Percentiles rank a stretch among this genome's conserved stretches.
These are phyloP conservation scores for Smittium mucronatum DNA, from an alignment of 371 early-diverging fungal species.

Conservation along the genomic window DNA sequence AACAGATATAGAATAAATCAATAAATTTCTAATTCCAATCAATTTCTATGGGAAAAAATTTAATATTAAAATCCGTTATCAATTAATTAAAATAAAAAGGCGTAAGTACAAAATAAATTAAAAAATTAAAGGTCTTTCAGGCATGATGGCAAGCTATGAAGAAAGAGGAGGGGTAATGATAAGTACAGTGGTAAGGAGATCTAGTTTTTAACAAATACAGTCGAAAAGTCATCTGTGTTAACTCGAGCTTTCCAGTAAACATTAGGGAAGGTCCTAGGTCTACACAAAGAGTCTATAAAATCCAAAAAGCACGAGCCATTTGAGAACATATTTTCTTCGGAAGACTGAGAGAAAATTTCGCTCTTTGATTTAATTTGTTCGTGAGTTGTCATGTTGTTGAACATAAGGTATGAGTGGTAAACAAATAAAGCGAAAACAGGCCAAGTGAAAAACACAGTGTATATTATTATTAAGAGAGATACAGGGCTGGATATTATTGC, in stretches of 20 bases:
- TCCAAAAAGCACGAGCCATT: slow-evolving; percentile 25
- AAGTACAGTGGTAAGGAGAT: not conserved
- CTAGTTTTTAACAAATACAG: slow-evolving; percentile 4
- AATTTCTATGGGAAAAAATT: no score
- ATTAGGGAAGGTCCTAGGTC: slow-evolving; percentile 21
- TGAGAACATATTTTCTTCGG: slow-evolving; percentile 19
- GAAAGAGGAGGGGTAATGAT: no score
- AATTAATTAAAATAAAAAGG: no score
- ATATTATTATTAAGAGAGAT: slow-evolving; percentile 47
- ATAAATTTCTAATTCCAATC: no score
- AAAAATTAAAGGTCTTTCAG: no score
- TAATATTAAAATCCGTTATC: no score
- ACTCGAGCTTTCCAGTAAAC: slow-evolving; percentile 27
- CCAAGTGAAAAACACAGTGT: slow-evolving; percentile 44
- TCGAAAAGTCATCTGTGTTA: slow-evolving; percentile 21
- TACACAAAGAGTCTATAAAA: slow-evolving; percentile 27
- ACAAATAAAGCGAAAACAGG: slow-evolving; percentile 52
- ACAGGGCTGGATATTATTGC: slow-evolving; percentile 28
- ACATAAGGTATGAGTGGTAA: slow-evolving; percentile 43
- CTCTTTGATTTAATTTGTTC: slow-evolving; percentile 1
- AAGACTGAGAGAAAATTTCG: not conserved
- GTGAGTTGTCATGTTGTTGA: slow-evolving; percentile 13
- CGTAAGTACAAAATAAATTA: no score
- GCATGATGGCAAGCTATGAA: no score
- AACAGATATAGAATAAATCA: no score